Evolutionary conservation across 2,329 filamentous ascomycete species (phyloP), one percentile per base, ranked within the genome.

Genomic region (Camillea tinctor): DNA sequence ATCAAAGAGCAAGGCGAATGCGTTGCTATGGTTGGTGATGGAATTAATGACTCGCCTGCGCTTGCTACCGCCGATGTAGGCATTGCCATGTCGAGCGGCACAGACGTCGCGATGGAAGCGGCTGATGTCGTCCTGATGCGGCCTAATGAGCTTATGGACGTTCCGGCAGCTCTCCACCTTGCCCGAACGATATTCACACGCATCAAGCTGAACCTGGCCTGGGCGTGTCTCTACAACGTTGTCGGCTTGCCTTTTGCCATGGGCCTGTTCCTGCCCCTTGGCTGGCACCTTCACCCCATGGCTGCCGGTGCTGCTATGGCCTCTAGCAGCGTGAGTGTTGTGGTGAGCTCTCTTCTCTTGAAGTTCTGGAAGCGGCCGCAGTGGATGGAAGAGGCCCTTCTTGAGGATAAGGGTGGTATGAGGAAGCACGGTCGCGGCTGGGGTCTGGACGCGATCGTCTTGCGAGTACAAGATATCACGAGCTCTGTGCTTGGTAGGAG

Each of bases 41-140:
- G 95, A 50, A 97, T 99, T 83, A 99, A 99, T 76, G 95, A 99
- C 79, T 97, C 93, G 0, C 95, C 95, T 0, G 95, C 95, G 0
- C 86, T 99, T 11, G 95, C 93, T 0, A 96, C 93, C 0, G 93
- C 95, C 11, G 88, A 96, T 68, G 88, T 98, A 24, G 95, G 95
- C 64, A 97, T 99, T 67, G 93, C 93, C 60, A 92, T 99, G 76
- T 85, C 92, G 4, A 93, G 89, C 7, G 95, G 95, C 59, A 98
- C 95, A 0, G 95, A 98, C 73, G 94, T 99, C 1, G 95, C 95
- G 54, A 96, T 99, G 87, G 95, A 98, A 78, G 95, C 95, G 1
- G 95, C 95, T 0, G 93, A 97, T 69, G 87, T 99, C 19, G 95
- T 99, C 17, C 87, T 99, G 57, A 99, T 99, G 94, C 88, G 90